Evolutionary conservation across 495 filamentous ascomycete species (phyloP).

Genomic region (Trichoderma parareesei): DNA sequence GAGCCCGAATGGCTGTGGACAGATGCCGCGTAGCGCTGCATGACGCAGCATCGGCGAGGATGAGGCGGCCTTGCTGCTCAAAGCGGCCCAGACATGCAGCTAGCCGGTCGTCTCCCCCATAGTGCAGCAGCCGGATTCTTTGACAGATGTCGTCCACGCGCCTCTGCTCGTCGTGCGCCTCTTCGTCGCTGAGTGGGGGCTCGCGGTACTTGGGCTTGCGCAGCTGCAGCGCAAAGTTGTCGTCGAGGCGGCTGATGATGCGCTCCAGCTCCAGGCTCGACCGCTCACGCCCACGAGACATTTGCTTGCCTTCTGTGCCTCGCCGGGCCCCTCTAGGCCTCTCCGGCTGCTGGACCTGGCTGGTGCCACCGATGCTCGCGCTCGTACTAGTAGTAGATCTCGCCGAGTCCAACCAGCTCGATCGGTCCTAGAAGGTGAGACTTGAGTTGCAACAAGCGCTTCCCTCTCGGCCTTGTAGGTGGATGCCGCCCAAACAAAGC

Average conservation of each 20-base stretch:
- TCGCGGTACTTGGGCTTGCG: conserved; percentile 9
- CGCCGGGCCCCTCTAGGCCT: background rate
- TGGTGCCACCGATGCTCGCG: background rate
- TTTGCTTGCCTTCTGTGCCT: background rate
- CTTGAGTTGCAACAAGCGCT: too few relatives aligned
- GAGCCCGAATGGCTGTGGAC: background rate
- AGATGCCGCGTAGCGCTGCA: conserved; percentile 5
- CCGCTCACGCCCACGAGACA: background rate
- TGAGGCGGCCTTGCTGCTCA: background rate
- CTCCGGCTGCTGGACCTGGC: background rate
- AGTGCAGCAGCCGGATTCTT: conserved; percentile 18
- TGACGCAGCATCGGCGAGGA: background rate
- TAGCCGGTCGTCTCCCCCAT: conserved; percentile 12
- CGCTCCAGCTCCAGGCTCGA: background rate
- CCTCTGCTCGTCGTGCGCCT: conserved; percentile 11
- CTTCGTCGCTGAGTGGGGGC: conserved; percentile 11
- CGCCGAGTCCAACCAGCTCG: too few relatives aligned
- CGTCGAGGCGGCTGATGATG: background rate
- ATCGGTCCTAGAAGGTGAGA: too few relatives aligned
- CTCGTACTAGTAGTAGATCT: too few relatives aligned
- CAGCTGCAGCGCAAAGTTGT: background rate
- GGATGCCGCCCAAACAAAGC: too few relatives aligned
- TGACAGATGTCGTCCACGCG: conserved; percentile 16
- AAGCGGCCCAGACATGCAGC: conserved; percentile 16
- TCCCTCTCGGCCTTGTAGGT: too few relatives aligned